A percentile compares a stretch with the other conserved stretches of the same genome.
These are phyloP conservation scores for Zoysia pacifica DNA, from an alignment of 176 grass and related monocot genomes.

Conservation along the genomic window DNA sequence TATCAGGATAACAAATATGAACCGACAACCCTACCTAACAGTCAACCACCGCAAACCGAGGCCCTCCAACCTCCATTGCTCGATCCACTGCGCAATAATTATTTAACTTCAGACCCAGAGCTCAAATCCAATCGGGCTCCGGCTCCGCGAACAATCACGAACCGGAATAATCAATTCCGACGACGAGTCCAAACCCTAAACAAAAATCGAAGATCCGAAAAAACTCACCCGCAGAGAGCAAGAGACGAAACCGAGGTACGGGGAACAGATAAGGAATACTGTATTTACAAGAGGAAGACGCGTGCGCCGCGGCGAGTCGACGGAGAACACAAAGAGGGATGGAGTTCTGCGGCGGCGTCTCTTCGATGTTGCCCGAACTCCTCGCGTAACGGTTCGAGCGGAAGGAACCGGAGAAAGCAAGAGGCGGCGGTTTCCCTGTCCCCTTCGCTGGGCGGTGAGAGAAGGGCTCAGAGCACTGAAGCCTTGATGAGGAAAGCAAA, in stretches of 20 bases:
- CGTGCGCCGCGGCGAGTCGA: not conserved
- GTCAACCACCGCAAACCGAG: constrained; percentile 2
- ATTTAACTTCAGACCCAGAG: not conserved
- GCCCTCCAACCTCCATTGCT: constrained; percentile 1
- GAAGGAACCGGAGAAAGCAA: not conserved
- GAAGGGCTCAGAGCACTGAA: not conserved
- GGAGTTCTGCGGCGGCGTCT: not conserved
- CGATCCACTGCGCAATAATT: not conserved
- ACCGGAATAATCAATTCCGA: not conserved
- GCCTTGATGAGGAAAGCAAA: not conserved
- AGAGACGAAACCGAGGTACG: not conserved
- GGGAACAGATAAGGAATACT: not conserved
- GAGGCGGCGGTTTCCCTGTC: not conserved
- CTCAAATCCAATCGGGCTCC: constrained; percentile 14
- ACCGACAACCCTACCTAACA: constrained; percentile 1
- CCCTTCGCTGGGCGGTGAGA: not conserved
- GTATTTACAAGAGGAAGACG: not conserved
- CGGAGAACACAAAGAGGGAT: too few species aligned
- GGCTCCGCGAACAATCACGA: not conserved
- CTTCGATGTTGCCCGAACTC: not conserved
- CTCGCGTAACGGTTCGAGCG: not conserved
- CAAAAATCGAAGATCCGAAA: not conserved
- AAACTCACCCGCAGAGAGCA: constrained; percentile 4
- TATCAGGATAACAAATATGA: not conserved
- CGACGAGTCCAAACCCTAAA: not conserved